phyloP scores from a whole-genome alignment of 768 basidiomycete species.

The Termitomyces sp. region DNA sequence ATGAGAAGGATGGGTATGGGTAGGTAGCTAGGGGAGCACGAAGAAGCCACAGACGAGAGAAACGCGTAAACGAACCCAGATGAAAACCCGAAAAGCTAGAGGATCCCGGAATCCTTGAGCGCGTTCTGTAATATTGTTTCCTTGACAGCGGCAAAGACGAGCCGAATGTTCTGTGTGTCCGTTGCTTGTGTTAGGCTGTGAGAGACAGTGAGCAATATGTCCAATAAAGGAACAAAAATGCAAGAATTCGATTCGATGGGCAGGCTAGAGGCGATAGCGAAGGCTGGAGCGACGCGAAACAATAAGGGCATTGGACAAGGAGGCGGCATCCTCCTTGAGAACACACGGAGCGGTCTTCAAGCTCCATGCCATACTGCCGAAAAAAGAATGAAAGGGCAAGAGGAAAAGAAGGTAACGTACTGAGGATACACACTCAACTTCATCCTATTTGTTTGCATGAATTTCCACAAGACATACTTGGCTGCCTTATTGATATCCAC shows the following conservation, averaged over 20 bases:
- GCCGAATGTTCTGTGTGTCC: conserved; percentile 12
- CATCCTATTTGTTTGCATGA: conserved; percentile 87
- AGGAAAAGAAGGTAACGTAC: conserved; percentile 36
- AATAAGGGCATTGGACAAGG: not conserved
- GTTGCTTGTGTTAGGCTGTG: conserved; percentile 15
- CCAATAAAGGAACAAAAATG: not conserved
- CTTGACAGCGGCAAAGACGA: conserved; percentile 13
- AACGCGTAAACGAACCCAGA: not conserved
- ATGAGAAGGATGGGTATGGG: not conserved
- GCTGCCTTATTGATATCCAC: conserved; percentile 91
- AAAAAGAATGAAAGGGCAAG: not conserved
- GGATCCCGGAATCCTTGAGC: conserved; percentile 12
- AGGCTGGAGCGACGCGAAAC: not conserved
- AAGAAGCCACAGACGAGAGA: not conserved
- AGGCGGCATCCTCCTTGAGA: no score
- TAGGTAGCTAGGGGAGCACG: not conserved
- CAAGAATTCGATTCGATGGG: no score
- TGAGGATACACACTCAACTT: conserved; percentile 88
- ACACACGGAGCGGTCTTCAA: not conserved
- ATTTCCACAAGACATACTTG: conserved; percentile 92
- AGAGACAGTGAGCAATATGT: not conserved
- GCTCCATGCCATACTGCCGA: not conserved
- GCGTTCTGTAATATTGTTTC: conserved; percentile 15
- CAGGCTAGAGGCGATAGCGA: not conserved
- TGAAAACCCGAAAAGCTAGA: not conserved